Evolutionary conservation across 768 basidiomycete genomes (phyloP).

Genomic region (Mycena latifolia): DNA sequence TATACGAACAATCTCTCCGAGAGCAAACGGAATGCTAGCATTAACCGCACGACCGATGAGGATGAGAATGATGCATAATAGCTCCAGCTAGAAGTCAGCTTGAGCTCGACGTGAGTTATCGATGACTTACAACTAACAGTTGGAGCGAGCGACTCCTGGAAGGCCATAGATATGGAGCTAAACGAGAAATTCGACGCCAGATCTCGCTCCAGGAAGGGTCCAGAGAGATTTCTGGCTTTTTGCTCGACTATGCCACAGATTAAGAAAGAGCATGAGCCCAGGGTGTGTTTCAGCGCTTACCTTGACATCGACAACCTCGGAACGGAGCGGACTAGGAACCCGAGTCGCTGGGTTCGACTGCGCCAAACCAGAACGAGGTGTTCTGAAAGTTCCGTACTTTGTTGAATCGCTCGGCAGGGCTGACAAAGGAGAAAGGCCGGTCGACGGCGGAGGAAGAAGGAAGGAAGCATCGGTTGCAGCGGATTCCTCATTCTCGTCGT

Average conservation of each 20-base stretch:
- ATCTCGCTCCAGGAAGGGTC: slow-evolving; percentile 83
- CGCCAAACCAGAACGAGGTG: slow-evolving; percentile 60
- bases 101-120: slow-evolving; percentile 7
- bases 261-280: neutral
- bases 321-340: slow-evolving; percentile 61
- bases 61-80: slow-evolving; percentile 77
- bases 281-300: slow-evolving; percentile 40
- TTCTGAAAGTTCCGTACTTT: slow-evolving; percentile 85
- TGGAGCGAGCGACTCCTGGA: slow-evolving; percentile 74
- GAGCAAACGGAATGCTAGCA: slow-evolving; percentile 73
- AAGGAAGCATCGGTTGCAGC: slow-evolving; percentile 63
- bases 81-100: slow-evolving; percentile 47
- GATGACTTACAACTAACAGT: slow-evolving; percentile 67
- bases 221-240: slow-evolving; percentile 64
- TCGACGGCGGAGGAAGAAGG: slow-evolving; percentile 67
- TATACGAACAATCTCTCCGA: slow-evolving; percentile 73
- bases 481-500: slow-evolving; percentile 55
- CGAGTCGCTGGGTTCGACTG: slow-evolving; percentile 68
- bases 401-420: slow-evolving; percentile 54
- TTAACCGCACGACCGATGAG: slow-evolving; percentile 84
- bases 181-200: slow-evolving; percentile 69
- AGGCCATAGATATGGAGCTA: slow-evolving; percentile 91
- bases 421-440: slow-evolving; percentile 62
- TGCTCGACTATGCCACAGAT: slow-evolving; percentile 45
- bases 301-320: slow-evolving; percentile 53